phyloP scores from a whole-genome alignment of 169 alveolate genomes.

The Plasmodium blacklocki region DNA sequence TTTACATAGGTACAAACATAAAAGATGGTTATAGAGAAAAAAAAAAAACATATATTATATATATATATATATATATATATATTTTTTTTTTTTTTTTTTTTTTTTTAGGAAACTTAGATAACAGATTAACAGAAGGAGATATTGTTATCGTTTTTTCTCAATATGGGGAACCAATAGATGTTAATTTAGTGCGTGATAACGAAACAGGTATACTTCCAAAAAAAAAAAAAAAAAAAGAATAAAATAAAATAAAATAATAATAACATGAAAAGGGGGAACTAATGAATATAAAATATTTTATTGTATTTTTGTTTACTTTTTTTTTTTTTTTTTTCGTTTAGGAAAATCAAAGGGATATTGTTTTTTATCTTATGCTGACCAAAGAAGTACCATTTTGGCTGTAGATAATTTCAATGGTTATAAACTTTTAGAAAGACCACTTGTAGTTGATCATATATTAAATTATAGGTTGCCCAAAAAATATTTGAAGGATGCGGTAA shows the following conservation, averaged over 20 bases:
- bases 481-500: slow-evolving; percentile 28
- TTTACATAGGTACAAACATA: slow-evolving; percentile 79
- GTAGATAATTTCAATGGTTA: slow-evolving; percentile 98
- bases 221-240: not conserved
- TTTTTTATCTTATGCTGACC: slow-evolving; percentile 97
- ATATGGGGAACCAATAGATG: slow-evolving; percentile 98
- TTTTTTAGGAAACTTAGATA: slow-evolving; percentile 91
- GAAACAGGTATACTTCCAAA: slow-evolving; percentile 91
- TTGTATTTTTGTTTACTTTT: slow-evolving; percentile 1
- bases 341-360: slow-evolving; percentile 95
- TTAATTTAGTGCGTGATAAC: slow-evolving; percentile 94
- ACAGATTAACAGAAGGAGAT: slow-evolving; percentile 98
- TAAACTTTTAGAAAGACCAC: slow-evolving; percentile 89
- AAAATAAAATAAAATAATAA: not conserved
- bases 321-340: slow-evolving; percentile 4
- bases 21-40: not conserved
- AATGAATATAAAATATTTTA: not conserved
- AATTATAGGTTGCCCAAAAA: slow-evolving; percentile 90
- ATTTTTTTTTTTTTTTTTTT: not conserved
- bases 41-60: not conserved
- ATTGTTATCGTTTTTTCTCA: slow-evolving; percentile 97
- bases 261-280: not conserved
- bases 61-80: not conserved
- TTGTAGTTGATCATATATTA: slow-evolving; percentile 97
- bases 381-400: slow-evolving; percentile 98